Evolutionary conservation across 108 stramenopile species (phyloP), one percentile per base, ranked within the genome.

Genomic region (Craspedostauros australis): DNA sequence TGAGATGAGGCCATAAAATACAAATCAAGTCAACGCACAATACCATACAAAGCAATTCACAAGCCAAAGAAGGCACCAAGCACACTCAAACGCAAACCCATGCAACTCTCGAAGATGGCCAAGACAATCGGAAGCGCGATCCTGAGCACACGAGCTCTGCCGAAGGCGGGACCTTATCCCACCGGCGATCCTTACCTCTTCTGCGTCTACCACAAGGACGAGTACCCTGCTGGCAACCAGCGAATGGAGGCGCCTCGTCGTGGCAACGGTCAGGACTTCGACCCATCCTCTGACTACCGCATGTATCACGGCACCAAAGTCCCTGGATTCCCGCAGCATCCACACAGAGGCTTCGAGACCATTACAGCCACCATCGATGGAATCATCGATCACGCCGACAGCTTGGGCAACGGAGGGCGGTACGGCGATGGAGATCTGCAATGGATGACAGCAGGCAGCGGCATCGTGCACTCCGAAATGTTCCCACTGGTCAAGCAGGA

Each of bases 361-460:
- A 76, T 95, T 23, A 95, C 94, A 3, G 75, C 79, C 7, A 85
- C 86, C 2, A 62, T 88, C 7, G 46, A 76, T 20, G 86, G 92
- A 34, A 18, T 72, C 8, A 76, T 95, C 41, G 83, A 88, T 41
- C 90, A 95, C 48, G 61, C 72, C 22, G 90, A 95, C 64, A 70
- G 61, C 23, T 28, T 72, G 19, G 90, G 90, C 2, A 88, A 88
- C 65, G 69, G 49, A 0, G 82, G 75, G 16, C 54, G 77, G 4
- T 84, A 81, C 62, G 86, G 86, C 6, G 33, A 60, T 22, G 81
- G 79, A 8, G 90, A 92, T 63, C 54, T 95, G 4, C 94, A 95
- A 66, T 92, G 88, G 90, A 88, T 95, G 89, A 92, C 91, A 2
- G 90, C 94, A 6, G 94, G 88, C 14, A 36, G 39, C 18, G 94